These are phyloP conservation scores for Alternaria consortialis DNA, from an alignment of 2,329 filamentous ascomycete genomes.

Conservation along the genomic window DNA sequence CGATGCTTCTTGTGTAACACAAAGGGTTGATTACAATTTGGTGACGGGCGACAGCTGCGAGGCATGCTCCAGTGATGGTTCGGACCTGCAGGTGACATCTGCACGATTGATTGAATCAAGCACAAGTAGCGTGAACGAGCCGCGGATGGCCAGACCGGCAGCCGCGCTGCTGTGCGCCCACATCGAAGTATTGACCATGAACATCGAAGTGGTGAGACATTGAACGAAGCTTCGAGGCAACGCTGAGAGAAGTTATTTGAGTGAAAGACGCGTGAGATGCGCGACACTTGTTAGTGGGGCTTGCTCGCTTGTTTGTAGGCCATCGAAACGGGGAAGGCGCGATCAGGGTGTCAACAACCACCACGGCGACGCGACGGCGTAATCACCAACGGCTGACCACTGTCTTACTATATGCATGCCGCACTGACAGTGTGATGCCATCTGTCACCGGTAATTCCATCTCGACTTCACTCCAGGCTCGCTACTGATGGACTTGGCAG, in stretches of 20 bases:
- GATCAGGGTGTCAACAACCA: conserved; percentile 37
- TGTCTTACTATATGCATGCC: conserved; percentile 34
- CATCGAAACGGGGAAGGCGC: conserved; percentile 34
- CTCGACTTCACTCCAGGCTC: conserved; percentile 8
- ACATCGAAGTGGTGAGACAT: conserved; percentile 11
- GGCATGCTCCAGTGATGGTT: conserved; percentile 45
- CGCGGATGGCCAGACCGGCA: conserved; percentile 28
- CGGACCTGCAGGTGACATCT: conserved; percentile 51
- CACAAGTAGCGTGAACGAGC: conserved; percentile 37
- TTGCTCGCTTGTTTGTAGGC: conserved; percentile 31
- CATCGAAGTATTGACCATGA: conserved; percentile 1
- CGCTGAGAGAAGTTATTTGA: background rate
- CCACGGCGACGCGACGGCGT: conserved; percentile 34
- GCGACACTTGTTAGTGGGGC: conserved; percentile 9
- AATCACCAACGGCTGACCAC: conserved; percentile 25
- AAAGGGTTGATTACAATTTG: conserved; percentile 28
- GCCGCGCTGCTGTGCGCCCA: conserved; percentile 21
- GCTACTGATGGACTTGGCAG: conserved; percentile 40
- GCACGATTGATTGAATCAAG: conserved; percentile 44
- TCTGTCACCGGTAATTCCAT: conserved; percentile 39
- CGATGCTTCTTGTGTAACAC: conserved; percentile 47
- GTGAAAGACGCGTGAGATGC: conserved; percentile 14
- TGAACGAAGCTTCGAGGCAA: conserved; percentile 16
- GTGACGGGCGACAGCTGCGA: conserved; percentile 35
- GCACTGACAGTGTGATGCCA: conserved; percentile 40